These are phyloP conservation scores for Erigeron philadelphicus DNA, from an alignment of 140 eudicot species.

Conservation along the genomic window DNA sequence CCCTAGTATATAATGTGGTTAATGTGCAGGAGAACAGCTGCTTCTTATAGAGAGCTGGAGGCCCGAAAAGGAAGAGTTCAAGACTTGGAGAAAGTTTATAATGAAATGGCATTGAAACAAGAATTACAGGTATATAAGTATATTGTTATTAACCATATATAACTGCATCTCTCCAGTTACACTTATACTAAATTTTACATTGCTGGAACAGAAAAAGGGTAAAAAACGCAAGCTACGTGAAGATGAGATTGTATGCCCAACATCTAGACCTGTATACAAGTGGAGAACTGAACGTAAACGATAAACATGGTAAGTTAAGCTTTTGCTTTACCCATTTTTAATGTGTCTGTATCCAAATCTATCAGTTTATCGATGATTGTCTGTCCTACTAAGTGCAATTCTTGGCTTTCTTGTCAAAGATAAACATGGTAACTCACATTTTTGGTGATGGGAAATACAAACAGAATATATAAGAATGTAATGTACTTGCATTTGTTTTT, in stretches of 20 bases:
- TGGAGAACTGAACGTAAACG: conserved; percentile 83
- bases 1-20: not conserved
- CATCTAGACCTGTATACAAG: conserved; percentile 65
- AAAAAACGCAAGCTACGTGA: conserved; percentile 79
- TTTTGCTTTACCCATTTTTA: not conserved
- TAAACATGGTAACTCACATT: not conserved
- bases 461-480: not conserved
- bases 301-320: conserved; percentile 27
- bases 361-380: not conserved
- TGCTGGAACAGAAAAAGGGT: conserved; percentile 68
- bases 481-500: not conserved
- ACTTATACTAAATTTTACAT: not conserved
- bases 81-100: conserved; percentile 60
- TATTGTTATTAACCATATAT: not conserved
- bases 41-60: conserved; percentile 73
- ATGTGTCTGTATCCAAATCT: not conserved
- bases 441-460: conserved; percentile 1
- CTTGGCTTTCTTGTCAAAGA: conserved; percentile 1
- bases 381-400: too few species aligned
- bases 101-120: conserved; percentile 74
- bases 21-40: conserved; percentile 49
- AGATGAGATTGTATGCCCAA: conserved; percentile 71
- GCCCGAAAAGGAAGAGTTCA: conserved; percentile 56
- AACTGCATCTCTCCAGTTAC: not conserved
- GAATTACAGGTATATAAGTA: conserved; percentile 75